Base-by-base conservation (phyloP, 2,329 filamentous ascomycete species). In the Trichoderma koningii region DNA sequence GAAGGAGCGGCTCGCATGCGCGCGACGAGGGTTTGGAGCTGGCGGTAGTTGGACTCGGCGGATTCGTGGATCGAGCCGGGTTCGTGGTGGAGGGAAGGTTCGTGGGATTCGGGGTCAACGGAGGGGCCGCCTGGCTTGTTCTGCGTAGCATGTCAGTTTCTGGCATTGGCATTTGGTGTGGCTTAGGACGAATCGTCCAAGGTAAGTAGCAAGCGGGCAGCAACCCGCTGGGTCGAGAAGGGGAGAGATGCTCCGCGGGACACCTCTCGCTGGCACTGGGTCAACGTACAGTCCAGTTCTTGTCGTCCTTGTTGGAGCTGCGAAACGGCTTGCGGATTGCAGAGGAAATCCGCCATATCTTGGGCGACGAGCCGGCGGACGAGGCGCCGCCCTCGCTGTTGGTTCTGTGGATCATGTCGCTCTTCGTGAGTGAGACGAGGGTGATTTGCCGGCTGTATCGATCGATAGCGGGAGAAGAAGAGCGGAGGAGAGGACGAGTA, bases 1-100 rank as follows among this genome's bases (percentile, higher is more conserved):
- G 73, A 68, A 3, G 77, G 74, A 4, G 73, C 71, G 45, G 73
- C 69, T 50, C 75, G 72, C 69, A 79, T 75, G 55, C 76, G 74
- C 63, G 75, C 75, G 9, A 77, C 68, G 7, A 78, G 70, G 26
- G 70, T 66, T 14, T 76, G 74, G 2, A 79, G 73, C 61, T 77
- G 76, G 19, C 76, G 74, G 34, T 73, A 72, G 65, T 73, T 75
- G 45, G 70, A 71, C 55, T 79, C 76, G 47, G 73, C 71, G 6
- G 66, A 66, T 15, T 77, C 73, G 56, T 74, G 67, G 28, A 71
- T 52, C 14, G 71, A 70, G 55, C 70, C 68, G 42, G 70, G 66
- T 7, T 76, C 73, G 41, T 69, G 61, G n/a, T 69, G 61, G n/a
- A 73, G 68, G 19, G 73, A 70, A 34, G 71, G 68, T 48, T 76